phyloP scores from a whole-genome alignment of 1,284 basidiomycete species.

The Kalmanozyma brasiliensis region DNA sequence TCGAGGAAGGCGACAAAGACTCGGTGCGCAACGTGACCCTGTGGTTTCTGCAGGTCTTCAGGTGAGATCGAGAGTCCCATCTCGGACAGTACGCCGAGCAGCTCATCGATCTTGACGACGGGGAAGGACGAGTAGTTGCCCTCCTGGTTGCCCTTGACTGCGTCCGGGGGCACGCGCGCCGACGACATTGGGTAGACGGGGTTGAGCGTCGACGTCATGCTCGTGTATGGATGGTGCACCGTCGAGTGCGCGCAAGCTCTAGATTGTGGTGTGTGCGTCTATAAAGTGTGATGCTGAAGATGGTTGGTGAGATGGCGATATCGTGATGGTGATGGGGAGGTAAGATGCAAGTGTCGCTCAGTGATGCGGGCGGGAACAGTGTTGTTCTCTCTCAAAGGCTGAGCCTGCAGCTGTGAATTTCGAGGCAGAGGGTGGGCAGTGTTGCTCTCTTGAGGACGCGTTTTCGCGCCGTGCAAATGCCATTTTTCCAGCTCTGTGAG shows the following conservation, averaged over 20 bases:
- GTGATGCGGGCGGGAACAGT: not conserved
- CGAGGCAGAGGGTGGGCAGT: too few relatives aligned
- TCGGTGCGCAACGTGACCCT: slow-evolving; percentile 49
- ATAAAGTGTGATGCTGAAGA: not conserved
- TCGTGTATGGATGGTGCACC: not conserved
- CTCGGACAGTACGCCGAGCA: slow-evolving; percentile 57
- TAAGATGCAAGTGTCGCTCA: too few relatives aligned
- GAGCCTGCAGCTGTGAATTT: not conserved
- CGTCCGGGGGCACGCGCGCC: slow-evolving; percentile 39
- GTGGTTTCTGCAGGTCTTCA: slow-evolving; percentile 59
- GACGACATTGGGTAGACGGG: slow-evolving; percentile 39
- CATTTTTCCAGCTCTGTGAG: not conserved
- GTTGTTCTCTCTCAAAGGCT: not conserved
- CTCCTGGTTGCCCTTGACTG: slow-evolving; percentile 40
- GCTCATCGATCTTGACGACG: slow-evolving; percentile 55
- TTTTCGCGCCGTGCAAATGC: slow-evolving; percentile 26
- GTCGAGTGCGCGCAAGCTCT: not conserved
- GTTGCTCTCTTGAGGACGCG: slow-evolving; percentile 37
- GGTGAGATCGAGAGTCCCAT: slow-evolving; percentile 53
- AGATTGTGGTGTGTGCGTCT: not conserved
- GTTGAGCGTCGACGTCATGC: slow-evolving; percentile 40
- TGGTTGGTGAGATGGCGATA: too few relatives aligned
- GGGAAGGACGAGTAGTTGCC: slow-evolving; percentile 63
- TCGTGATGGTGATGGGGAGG: too few relatives aligned
- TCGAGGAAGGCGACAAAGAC: slow-evolving; percentile 62